Base-by-base conservation (phyloP, 768 basidiomycete genomes). In the Podaxis mareebaensis region DNA sequence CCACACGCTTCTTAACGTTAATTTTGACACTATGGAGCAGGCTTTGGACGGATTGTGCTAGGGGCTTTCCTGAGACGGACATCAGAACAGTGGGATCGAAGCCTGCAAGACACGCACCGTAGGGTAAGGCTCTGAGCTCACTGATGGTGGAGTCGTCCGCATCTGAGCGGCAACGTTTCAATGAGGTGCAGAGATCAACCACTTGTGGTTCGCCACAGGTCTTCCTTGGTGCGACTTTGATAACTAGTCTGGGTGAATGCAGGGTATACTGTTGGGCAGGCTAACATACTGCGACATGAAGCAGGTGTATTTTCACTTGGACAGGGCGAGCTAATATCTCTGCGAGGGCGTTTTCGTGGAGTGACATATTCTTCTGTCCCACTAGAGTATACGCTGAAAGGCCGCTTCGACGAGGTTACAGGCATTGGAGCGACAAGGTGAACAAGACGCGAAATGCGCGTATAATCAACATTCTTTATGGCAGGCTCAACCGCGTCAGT, bases 21-120 rank as follows among this genome's bases (percentile, higher is more conserved):
- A 53, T 57, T 64, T 78, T 76, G 12, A 75, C 72, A 12, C 69
- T 68, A 39, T 76, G 69, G 15, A 80, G 69, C 13, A 82, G 62
- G 12, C 68, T 60, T 46, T 77, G 74, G 0, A 78, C 68, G n/a
- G 74, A 48, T 58, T 54, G 61, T 7, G 13, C 42, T 22, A 62
- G 22, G 3, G 26, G 17, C 44, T 62, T 62, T 40, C 53, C 61
- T 62, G 26, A 8, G 20, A 15, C 3, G 17, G n/a, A 30, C 28
- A 39, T 61, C 4, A 61, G 46, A n/a, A 55, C 15, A 33, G 3
- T 20, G 17, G 12, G 26, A 33, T 36, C 28, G 28, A 24, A 17
- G 33, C 24, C 17, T 12, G 24, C 15, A 39, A 61, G 17, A 55
- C 3, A 39, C 65, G 52, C 66, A 72, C 73, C 73, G 63, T 36